Conservation (phyloP, 2,329 filamentous ascomycete genomes). For the Penicillium sp. region DNA sequence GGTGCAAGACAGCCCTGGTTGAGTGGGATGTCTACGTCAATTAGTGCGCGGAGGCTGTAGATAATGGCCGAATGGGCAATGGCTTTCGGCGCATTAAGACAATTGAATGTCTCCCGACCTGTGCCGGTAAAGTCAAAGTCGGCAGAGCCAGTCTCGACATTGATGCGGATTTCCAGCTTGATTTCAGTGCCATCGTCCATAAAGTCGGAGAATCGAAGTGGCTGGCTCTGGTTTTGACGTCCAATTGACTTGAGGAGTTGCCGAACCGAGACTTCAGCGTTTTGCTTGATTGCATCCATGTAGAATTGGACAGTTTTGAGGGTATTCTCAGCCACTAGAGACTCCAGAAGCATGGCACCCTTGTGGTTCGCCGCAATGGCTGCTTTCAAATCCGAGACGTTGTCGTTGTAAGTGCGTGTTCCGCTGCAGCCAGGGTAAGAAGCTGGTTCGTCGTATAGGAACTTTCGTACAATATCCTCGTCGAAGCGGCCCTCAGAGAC, state of each 20-base stretch:
- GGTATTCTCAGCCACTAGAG: slow-evolving; percentile 40
- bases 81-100: slow-evolving; percentile 75
- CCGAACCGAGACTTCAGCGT: slow-evolving; percentile 2
- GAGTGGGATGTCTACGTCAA: slow-evolving; percentile 75
- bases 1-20: slow-evolving; percentile 80
- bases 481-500: slow-evolving; percentile 41
- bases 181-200: slow-evolving; percentile 83
- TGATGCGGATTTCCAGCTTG: slow-evolving; percentile 70
- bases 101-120: slow-evolving; percentile 49
- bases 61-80: slow-evolving; percentile 77
- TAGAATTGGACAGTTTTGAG: slow-evolving; percentile 3
- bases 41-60: slow-evolving; percentile 66
- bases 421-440: slow-evolving; percentile 73
- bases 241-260: slow-evolving; percentile 8
- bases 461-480: slow-evolving; percentile 58
- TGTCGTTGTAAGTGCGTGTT: slow-evolving; percentile 63
- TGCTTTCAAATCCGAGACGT: slow-evolving; percentile 52
- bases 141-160: slow-evolving; percentile 70
- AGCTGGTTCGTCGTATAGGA: slow-evolving; percentile 71
- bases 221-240: background rate
- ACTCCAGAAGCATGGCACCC: slow-evolving; percentile 42
- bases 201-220: slow-evolving; percentile 63
- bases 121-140: slow-evolving; percentile 75
- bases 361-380: slow-evolving; percentile 50
- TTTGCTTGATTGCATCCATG: slow-evolving; percentile 18